Conservation (phyloP, 441 rosid species). For the Corymbia calophylla region DNA sequence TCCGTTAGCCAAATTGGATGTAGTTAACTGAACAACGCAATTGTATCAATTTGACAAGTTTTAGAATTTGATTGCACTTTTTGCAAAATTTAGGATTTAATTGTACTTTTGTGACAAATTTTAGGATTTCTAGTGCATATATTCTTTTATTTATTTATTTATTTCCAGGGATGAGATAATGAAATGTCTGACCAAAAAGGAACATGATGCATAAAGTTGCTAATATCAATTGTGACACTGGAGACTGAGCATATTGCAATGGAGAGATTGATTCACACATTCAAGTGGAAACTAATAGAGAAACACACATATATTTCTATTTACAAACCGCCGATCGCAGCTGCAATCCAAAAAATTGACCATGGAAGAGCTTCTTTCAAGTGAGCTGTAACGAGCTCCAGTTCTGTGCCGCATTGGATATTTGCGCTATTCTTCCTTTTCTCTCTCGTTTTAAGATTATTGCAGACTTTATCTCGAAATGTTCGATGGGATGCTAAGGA, state of each 20-base stretch:
- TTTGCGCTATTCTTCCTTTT: neutral
- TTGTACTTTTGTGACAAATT: accelerated
- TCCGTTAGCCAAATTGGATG: accelerated
- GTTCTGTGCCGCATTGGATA: accelerated
- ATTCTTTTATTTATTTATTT: too few relatives aligned
- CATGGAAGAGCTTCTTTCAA: neutral
- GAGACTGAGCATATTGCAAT: neutral
- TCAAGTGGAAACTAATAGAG: neutral
- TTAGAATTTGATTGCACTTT: too few relatives aligned
- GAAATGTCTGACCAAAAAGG: too few relatives aligned
- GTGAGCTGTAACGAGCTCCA: neutral
- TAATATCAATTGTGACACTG: neutral
- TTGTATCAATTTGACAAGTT: too few relatives aligned
- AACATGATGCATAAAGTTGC: neutral
- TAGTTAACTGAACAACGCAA: too few relatives aligned
- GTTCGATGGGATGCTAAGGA: neutral
- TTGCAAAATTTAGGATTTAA: too few relatives aligned
- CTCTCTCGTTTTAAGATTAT: neutral
- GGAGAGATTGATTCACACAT: too few relatives aligned
- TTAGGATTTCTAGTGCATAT: too few relatives aligned
- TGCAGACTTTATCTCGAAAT: neutral
- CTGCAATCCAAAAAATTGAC: neutral
- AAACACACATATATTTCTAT: neutral
- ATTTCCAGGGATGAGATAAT: neutral
- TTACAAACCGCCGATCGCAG: accelerated